Evolutionary conservation across 2,329 filamentous ascomycete species (phyloP).

Genomic region (Fusarium robinianum): DNA sequence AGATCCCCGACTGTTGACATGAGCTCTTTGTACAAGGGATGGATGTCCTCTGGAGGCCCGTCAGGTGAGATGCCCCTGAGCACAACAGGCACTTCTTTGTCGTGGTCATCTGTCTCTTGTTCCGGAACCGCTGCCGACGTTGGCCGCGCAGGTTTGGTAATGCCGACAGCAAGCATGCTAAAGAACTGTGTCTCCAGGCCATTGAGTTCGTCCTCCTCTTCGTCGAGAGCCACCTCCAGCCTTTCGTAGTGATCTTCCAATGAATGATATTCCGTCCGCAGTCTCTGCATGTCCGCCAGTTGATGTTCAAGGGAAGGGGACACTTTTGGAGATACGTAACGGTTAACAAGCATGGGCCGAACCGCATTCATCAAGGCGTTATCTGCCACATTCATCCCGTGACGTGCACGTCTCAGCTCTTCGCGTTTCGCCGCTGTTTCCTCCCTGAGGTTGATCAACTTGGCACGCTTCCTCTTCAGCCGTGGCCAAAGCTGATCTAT

Average conservation of each 20-base stretch:
- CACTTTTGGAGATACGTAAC: slow-evolving; percentile 23
- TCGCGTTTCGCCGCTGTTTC: slow-evolving; percentile 42
- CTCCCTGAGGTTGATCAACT: slow-evolving; percentile 36
- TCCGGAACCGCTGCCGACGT: slow-evolving; percentile 8
- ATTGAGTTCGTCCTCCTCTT: slow-evolving; percentile 43
- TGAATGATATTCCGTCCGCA: slow-evolving; percentile 45
- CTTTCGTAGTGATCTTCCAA: slow-evolving; percentile 45
- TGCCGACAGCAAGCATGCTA: slow-evolving; percentile 42
- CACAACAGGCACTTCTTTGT: slow-evolving; percentile 38
- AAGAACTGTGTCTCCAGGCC: slow-evolving; percentile 47
- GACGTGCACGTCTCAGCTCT: slow-evolving; percentile 40
- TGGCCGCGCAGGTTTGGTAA: slow-evolving; percentile 19
- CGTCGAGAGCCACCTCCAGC: slow-evolving; percentile 42
- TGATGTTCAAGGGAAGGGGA: slow-evolving; percentile 36
- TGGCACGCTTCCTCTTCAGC: slow-evolving; percentile 42
- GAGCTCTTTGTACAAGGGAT: slow-evolving; percentile 53
- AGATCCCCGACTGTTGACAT: slow-evolving; percentile 50
- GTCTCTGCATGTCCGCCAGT: slow-evolving; percentile 43
- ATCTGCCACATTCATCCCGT: slow-evolving; percentile 43
- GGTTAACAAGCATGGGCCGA: slow-evolving; percentile 43
- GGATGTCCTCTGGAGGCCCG: slow-evolving; percentile 46
- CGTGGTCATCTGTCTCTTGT: slow-evolving; percentile 10
- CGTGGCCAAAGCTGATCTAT: slow-evolving; percentile 44
- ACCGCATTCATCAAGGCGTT: slow-evolving; percentile 48
- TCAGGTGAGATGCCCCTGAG: slow-evolving; percentile 44